Evolutionary conservation across 1,284 basidiomycete species (phyloP).

Genomic region (Mrakiaceae sp.): DNA sequence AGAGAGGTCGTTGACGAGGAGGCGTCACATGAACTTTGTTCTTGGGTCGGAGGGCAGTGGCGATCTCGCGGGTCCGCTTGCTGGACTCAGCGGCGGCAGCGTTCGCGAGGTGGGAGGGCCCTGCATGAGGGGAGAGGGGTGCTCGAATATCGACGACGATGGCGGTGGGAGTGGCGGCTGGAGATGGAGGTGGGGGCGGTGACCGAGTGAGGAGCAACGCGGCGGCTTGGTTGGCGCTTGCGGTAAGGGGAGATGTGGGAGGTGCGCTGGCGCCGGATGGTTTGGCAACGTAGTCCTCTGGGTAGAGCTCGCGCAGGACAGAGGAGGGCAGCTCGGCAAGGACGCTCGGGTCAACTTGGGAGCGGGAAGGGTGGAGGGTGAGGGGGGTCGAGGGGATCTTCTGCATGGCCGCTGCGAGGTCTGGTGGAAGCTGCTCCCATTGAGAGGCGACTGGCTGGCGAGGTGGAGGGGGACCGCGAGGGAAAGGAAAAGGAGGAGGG

Average conservation of each 20-base stretch:
- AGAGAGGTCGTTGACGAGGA: too few relatives aligned
- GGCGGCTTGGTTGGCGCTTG: not conserved
- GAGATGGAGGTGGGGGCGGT: not conserved
- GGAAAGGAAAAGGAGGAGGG: not conserved
- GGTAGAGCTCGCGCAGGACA: slow-evolving; percentile 9
- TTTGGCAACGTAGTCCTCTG: not conserved
- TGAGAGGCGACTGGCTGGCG: not conserved
- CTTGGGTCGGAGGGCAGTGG: not conserved
- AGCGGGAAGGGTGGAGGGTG: not conserved
- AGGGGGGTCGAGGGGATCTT: not conserved
- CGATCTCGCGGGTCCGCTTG: not conserved
- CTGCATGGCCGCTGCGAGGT: not conserved
- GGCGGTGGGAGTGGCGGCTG: not conserved
- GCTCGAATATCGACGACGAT: not conserved
- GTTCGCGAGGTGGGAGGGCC: not conserved
- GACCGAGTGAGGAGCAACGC: not conserved
- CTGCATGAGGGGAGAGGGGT: not conserved
- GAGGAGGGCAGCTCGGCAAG: slow-evolving; percentile 8
- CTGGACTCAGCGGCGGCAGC: slow-evolving; percentile 18
- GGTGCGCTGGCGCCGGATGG: not conserved
- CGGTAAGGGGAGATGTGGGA: not conserved
- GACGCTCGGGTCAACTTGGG: slow-evolving; percentile 7
- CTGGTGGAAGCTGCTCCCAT: not conserved
- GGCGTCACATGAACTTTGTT: not conserved
- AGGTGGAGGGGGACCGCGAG: not conserved